Evolutionary conservation across 1,139 yeast genomes (phyloP).

Genomic region (Debaryomyces udenii): DNA sequence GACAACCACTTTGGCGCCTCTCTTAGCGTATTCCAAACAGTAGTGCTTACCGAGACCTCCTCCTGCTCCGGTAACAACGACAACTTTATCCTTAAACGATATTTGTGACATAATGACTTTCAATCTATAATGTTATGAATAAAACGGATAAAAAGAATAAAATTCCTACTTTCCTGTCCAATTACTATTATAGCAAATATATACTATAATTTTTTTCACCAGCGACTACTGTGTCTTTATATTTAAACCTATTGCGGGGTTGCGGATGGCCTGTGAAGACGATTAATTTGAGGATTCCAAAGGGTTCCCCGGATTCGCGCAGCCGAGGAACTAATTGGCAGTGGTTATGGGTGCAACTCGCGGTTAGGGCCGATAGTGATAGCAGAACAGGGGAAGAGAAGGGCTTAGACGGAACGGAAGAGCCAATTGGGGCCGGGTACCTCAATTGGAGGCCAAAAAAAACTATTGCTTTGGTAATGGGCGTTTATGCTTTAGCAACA

Average conservation of each 20-base stretch:
- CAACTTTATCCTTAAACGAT: slow-evolving; percentile 78
- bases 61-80: slow-evolving; percentile 94
- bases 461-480: too few relatives aligned
- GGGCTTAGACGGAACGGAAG: too few relatives aligned
- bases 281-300: neutral
- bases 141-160: neutral
- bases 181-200: neutral
- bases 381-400: too few relatives aligned
- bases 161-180: slow-evolving; percentile 1
- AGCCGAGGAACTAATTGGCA: slow-evolving; percentile 3
- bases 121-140: slow-evolving; percentile 7
- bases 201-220: neutral
- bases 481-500: too few relatives aligned
- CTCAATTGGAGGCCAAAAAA: too few relatives aligned
- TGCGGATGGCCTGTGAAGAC: slow-evolving; percentile 10
- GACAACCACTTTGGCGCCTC: slow-evolving; percentile 93
- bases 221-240: slow-evolving; percentile 5
- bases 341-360: too few relatives aligned
- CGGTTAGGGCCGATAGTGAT: too few relatives aligned
- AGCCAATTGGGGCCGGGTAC: too few relatives aligned
- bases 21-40: slow-evolving; percentile 81
- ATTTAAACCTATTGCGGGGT: slow-evolving; percentile 11
- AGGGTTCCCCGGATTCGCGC: slow-evolving; percentile 4
- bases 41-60: slow-evolving; percentile 94
- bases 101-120: slow-evolving; percentile 33